Base-by-base conservation (phyloP, 2,329 filamentous ascomycete species). In the Sarocladiaceae sp. region DNA sequence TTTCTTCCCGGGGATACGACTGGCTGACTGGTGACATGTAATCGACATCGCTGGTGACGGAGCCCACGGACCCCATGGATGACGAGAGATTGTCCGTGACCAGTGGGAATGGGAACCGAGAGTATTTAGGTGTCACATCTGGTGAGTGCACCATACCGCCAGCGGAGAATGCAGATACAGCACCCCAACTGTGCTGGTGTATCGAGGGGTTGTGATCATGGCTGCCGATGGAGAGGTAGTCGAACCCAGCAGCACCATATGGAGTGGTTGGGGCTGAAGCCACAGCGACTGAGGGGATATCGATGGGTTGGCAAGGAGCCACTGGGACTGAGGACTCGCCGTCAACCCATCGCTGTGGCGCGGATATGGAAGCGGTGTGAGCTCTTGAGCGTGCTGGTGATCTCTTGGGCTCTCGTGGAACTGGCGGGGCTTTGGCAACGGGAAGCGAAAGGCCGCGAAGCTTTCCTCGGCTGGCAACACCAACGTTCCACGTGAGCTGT, bases 381-480 rank as follows among this genome's bases (percentile, higher is more conserved):
- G 77, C 72, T 53, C 77, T 68, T 20, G 70, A 63, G 50, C 77
- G 70, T 12, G 71, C 60, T 12, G 75, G 63, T 10, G 70, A 56
- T 64, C 78, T 78, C 68, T 80, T 82, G 50, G 66, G 62, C 52
- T 73, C 68, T 48, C 69, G 72, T 39, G 74, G 67, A 59, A 81
- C 79, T 0, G 80, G 79, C 20, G 79, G 77, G 10, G 79, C 71
- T 65, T 83, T 84, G 52, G 82, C 83, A 56, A 86, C 78, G 54
- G 83, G 83, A 53, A 96, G 75, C 53, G 92, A 92, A 59, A 97
- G 77, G 35, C 93, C 93, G 56, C 93, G 84, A 57, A 97, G 83
- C 76, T 97, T 97, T 65, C 93, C 93, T 63, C 93, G 86, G 71
- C 92, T 97, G 53, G 93, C 93, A 54, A 97, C 93, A 50, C 93